These are phyloP conservation scores for Hordeum pubiflorum DNA, from an alignment of 202 grass and related monocot genomes.

Conservation along the genomic window DNA sequence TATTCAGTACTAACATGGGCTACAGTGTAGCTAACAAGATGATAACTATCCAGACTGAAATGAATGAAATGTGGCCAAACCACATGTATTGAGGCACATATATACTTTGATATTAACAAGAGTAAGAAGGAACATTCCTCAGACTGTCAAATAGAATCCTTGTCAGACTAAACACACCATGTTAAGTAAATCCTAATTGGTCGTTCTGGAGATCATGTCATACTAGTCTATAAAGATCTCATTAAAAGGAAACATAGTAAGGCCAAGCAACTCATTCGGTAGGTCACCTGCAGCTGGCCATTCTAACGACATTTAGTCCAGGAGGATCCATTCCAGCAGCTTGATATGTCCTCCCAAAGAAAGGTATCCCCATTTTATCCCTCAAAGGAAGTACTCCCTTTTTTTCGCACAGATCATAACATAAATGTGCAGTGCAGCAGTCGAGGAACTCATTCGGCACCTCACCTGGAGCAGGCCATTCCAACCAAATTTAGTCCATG, in stretches of 20 bases:
- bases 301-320: conserved; percentile 28
- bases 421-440: background rate
- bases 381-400: too few species aligned
- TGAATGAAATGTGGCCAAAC: too few species aligned
- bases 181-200: background rate
- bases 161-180: background rate
- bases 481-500: conserved; percentile 33
- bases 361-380: too few species aligned
- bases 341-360: background rate
- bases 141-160: too few species aligned
- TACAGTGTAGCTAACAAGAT: too few species aligned
- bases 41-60: too few species aligned
- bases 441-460: background rate
- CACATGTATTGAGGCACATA: too few species aligned
- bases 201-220: background rate
- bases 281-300: conserved; percentile 31
- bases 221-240: background rate
- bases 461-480: conserved; percentile 36
- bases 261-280: background rate
- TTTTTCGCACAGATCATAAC: background rate
- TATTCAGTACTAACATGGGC: background rate
- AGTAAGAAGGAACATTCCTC: too few species aligned
- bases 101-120: too few species aligned
- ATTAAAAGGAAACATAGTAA: background rate
- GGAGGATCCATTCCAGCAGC: conserved; percentile 46